A percentile compares a stretch with the other conserved stretches of the same genome.
These are phyloP conservation scores for Polytrichum commune DNA, from an alignment of 225 moss, liverwort and hornwort genomes.

Conservation along the genomic window DNA sequence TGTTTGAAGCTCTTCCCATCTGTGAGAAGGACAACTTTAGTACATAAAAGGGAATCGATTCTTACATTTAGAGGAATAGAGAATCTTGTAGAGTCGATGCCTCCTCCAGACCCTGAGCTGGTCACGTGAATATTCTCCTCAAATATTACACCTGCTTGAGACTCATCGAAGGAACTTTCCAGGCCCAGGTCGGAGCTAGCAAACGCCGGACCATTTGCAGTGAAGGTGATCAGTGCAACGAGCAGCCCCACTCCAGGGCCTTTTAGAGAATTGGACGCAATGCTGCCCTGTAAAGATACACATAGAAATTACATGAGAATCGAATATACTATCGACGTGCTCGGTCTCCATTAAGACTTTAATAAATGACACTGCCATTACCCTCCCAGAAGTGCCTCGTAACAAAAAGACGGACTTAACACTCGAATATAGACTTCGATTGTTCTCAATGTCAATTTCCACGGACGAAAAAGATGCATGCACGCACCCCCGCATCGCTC, in stretches of 20 bases:
- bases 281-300: constrained; percentile 7
- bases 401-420: background rate
- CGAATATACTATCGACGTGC: background rate
- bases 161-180: constrained; percentile 14
- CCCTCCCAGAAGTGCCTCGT: background rate
- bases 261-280: constrained; percentile 12
- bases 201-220: constrained; percentile 26
- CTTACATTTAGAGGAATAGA: constrained; percentile 7
- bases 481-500: background rate
- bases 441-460: background rate
- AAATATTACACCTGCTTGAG: constrained; percentile 10
- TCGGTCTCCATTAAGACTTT: background rate
- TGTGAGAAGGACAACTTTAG: background rate
- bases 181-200: constrained; percentile 2
- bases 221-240: constrained; percentile 24
- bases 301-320: background rate
- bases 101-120: background rate
- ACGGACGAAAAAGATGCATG: background rate
- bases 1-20: too few species aligned
- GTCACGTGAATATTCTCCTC: background rate
- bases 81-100: background rate
- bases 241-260: constrained; percentile 28
- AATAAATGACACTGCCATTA: background rate
- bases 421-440: background rate
- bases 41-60: background rate